A percentile compares a stretch with the other conserved stretches of the same genome.
phyloP scores from a whole-genome alignment of 1,284 basidiomycete genomes.

The Ganoderma sp. region DNA sequence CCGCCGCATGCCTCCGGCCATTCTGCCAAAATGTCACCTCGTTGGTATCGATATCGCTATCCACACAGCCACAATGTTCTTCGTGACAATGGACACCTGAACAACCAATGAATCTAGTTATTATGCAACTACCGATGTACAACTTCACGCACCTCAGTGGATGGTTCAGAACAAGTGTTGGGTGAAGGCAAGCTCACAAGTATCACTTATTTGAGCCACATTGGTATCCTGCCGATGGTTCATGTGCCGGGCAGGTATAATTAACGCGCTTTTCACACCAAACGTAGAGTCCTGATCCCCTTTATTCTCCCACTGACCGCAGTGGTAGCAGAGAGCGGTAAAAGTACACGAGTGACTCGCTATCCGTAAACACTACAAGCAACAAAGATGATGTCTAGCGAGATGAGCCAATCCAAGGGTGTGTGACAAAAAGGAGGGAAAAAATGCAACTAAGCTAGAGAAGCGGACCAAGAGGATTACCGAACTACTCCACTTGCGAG shows the following conservation, averaged over 20 bases:
- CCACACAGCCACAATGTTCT: neutral
- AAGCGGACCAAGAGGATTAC: slow-evolving; percentile 5
- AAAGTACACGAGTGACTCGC: slow-evolving; percentile 32
- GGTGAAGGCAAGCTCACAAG: neutral
- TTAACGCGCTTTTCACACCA: neutral
- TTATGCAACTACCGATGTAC: neutral
- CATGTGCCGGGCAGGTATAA: neutral
- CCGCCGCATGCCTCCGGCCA: neutral
- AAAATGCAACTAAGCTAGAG: slow-evolving; percentile 12
- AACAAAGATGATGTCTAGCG: slow-evolving; percentile 16
- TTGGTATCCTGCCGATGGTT: neutral
- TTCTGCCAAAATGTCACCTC: no score
- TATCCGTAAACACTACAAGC: slow-evolving; percentile 13
- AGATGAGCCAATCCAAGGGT: slow-evolving; percentile 6
- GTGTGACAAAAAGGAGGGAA: slow-evolving; percentile 2
- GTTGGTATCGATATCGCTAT: no score
- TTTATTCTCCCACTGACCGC: slow-evolving; percentile 34
- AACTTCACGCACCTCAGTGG: neutral
- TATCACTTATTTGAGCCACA: no score
- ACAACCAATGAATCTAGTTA: neutral
- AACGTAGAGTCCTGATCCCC: slow-evolving; percentile 27
- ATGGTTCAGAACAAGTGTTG: slow-evolving; percentile 4
- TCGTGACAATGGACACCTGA: neutral
- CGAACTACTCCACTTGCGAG: slow-evolving; percentile 13
- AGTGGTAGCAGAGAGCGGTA: slow-evolving; percentile 25